Conservation (phyloP, 2,329 filamentous ascomycete species). For the Microthyrium microscopicum region DNA sequence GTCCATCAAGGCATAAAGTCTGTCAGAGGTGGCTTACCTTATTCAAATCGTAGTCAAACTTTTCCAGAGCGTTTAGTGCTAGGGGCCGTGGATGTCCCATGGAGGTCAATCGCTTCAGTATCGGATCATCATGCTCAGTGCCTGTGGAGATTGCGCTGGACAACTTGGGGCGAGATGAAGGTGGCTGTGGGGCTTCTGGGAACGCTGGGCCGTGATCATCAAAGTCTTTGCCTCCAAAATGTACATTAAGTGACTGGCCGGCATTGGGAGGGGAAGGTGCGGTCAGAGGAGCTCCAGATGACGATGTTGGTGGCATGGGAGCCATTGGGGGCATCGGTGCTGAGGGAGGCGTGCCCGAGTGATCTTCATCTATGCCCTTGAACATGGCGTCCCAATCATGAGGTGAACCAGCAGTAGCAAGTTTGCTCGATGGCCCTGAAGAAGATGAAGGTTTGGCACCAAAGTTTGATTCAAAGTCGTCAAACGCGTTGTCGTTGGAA, state of each 20-base stretch:
- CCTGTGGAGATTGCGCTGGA: conserved; percentile 57
- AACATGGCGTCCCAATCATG: conserved; percentile 97
- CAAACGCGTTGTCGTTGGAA: conserved; percentile 28
- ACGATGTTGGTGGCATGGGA: not conserved
- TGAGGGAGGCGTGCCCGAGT: not conserved
- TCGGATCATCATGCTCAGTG: conserved; percentile 76
- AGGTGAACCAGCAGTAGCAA: conserved; percentile 21
- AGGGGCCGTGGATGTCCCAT: conserved; percentile 74
- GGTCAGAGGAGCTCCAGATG: conserved; percentile 3
- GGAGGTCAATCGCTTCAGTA: conserved; percentile 70
- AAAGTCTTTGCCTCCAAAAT: no score
- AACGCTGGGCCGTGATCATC: no score
- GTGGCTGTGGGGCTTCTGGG: conserved; percentile 3
- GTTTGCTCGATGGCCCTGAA: conserved; percentile 19
- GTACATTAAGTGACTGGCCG: no score
- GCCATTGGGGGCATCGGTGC: conserved; percentile 5
- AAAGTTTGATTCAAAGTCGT: conserved; percentile 27
- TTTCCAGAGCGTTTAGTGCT: conserved; percentile 68
- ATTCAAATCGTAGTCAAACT: conserved; percentile 91
- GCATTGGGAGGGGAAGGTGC: no score
- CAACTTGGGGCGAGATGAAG: conserved; percentile 21
- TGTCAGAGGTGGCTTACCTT: conserved; percentile 57
- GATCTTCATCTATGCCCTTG: conserved; percentile 23
- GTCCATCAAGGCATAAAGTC: no score
- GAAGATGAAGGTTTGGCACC: conserved; percentile 19